Conservation (phyloP, 495 filamentous ascomycete species). For the Friedmanniomyces simplex region DNA sequence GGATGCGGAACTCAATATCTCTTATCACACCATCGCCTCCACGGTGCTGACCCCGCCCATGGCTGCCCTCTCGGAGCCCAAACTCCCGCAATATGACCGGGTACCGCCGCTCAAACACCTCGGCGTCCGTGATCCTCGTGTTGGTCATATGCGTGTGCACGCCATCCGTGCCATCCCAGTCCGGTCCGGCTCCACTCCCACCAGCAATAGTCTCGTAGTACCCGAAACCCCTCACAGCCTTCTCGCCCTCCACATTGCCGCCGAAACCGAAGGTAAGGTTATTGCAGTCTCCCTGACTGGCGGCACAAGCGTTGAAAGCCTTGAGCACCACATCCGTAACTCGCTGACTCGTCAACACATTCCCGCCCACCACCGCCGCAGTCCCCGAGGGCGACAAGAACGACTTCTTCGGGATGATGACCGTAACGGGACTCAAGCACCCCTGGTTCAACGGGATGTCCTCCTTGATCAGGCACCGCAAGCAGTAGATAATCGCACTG, state of each 20-base stretch:
- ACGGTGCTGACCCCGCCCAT: slow-evolving; percentile 62
- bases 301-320: slow-evolving; percentile 82
- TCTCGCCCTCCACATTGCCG: slow-evolving; percentile 43
- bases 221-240: slow-evolving; percentile 66
- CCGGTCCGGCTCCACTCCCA: slow-evolving; percentile 75
- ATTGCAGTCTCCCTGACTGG: slow-evolving; percentile 86
- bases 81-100: slow-evolving; percentile 81
- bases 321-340: slow-evolving; percentile 91
- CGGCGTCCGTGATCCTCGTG: slow-evolving; percentile 89
- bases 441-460: slow-evolving; percentile 97
- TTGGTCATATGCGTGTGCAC: slow-evolving; percentile 99
- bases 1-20: slow-evolving; percentile 89
- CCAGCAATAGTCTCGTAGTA: slow-evolving; percentile 98
- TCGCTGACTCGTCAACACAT: slow-evolving; percentile 82
- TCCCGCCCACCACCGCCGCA: slow-evolving; percentile 90
- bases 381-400: slow-evolving; percentile 79
- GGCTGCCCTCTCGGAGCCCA: slow-evolving; percentile 55
- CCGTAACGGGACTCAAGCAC: slow-evolving; percentile 77
- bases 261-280: slow-evolving; percentile 82
- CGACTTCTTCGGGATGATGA: slow-evolving; percentile 70
- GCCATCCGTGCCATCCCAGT: slow-evolving; percentile 81
- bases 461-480: slow-evolving; percentile 82
- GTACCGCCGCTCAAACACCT: slow-evolving; percentile 92
- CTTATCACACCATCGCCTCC: slow-evolving; percentile 87
- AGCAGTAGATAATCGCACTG: slow-evolving; percentile 91